These are phyloP conservation scores for Wickerhamiella sorbophila DNA, from an alignment of 805 yeast genomes.

Conservation along the genomic window DNA sequence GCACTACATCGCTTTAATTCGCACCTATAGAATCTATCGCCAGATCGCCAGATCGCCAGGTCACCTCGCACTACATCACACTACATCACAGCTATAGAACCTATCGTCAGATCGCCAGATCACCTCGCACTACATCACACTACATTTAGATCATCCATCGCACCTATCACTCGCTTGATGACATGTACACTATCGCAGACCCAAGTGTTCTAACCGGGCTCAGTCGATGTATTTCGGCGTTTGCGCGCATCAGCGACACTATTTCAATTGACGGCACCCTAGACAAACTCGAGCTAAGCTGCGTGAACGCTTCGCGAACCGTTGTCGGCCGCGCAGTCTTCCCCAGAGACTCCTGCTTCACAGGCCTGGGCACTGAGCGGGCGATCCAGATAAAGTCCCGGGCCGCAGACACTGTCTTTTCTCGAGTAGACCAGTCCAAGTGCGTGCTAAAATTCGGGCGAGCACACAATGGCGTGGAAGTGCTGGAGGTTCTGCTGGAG, in stretches of 20 bases:
- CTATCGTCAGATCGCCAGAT: too few species aligned
- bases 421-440: slow-evolving; percentile 6
- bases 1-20: too few species aligned
- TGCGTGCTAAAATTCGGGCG: slow-evolving; percentile 1
- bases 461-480: background rate
- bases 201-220: background rate
- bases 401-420: slow-evolving; percentile 13
- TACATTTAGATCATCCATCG: too few species aligned
- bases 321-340: slow-evolving; percentile 11
- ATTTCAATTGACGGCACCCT: slow-evolving; percentile 5
- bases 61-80: too few species aligned
- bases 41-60: too few species aligned
- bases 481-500: slow-evolving; percentile 1
- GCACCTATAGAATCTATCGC: too few species aligned
- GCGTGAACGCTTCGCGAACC: slow-evolving; percentile 15
- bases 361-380: slow-evolving; percentile 1
- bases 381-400: slow-evolving; percentile 14
- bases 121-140: too few species aligned
- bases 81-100: too few species aligned
- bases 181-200: slow-evolving; percentile 3
- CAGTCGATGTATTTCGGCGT: background rate
- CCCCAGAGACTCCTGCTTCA: slow-evolving; percentile 2
- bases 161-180: background rate
- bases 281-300: slow-evolving; percentile 7
- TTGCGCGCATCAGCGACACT: slow-evolving; percentile 1